Percentiles rank a stretch among this genome's conserved stretches.
Conservation (phyloP, 192 early-diverging fungal species). For the Coemansia sp. region DNA sequence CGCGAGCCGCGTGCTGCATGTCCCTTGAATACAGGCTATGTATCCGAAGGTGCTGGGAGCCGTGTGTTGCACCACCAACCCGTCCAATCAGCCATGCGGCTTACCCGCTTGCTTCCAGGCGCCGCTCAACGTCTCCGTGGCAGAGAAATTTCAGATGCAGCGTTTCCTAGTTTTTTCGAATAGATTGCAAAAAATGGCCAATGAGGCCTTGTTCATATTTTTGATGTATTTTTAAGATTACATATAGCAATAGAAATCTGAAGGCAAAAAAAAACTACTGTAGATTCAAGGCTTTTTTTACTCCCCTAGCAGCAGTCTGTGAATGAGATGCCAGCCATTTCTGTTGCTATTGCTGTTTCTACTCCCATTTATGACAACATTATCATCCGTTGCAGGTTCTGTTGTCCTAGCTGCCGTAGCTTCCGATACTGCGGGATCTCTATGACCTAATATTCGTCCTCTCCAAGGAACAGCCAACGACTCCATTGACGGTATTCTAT, state of each 20-base stretch:
- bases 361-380: neutral
- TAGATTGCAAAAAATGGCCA: neutral
- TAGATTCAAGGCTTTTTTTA: neutral
- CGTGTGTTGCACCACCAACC: constrained; percentile 10
- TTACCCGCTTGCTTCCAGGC: constrained; percentile 26
- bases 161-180: neutral
- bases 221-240: neutral
- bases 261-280: neutral
- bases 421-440: neutral
- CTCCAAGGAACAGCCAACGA: constrained; percentile 4
- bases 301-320: constrained; percentile 18
- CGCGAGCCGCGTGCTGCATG: constrained; percentile 40
- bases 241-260: neutral
- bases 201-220: neutral
- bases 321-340: constrained; percentile 19
- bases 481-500: neutral
- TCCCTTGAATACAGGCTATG: neutral
- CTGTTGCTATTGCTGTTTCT: neutral
- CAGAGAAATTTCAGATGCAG: neutral
- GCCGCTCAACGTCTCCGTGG: constrained; percentile 11
- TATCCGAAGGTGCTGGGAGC: neutral
- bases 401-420: neutral
- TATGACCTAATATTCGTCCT: neutral
- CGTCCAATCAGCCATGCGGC: constrained; percentile 15
- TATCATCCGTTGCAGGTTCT: neutral